Conservation (phyloP, 805 yeast genomes). For the Candida schatavii region DNA sequence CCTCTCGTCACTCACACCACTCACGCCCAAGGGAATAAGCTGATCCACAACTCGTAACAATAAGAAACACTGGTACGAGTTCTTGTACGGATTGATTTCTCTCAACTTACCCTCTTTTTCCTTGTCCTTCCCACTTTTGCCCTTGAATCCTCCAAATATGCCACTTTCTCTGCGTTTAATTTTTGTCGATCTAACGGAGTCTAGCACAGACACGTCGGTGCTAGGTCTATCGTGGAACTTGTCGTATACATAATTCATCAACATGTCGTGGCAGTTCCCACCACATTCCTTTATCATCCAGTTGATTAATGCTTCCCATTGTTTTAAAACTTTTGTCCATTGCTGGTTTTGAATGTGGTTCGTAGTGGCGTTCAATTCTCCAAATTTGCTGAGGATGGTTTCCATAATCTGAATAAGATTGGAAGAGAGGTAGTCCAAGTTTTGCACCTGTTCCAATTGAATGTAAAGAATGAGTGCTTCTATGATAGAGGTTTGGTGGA, state of each 20-base stretch:
- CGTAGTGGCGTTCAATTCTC: slow-evolving; percentile 15
- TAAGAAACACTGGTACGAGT: slow-evolving; percentile 32
- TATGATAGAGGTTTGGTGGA: slow-evolving; percentile 28
- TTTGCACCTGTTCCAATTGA: slow-evolving; percentile 40
- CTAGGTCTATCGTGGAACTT: slow-evolving; percentile 19
- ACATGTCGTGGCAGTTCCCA: slow-evolving; percentile 33
- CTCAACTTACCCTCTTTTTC: slow-evolving; percentile 15
- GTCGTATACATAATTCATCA: slow-evolving; percentile 27
- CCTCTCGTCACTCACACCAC: slow-evolving; percentile 17
- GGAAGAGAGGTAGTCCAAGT: slow-evolving; percentile 31
- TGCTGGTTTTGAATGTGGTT: slow-evolving; percentile 29
- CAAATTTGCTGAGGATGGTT: slow-evolving; percentile 27
- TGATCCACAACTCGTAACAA: slow-evolving; percentile 27
- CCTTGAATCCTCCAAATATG: slow-evolving; percentile 24
- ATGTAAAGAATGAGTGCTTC: slow-evolving; percentile 35
- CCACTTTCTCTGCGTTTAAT: slow-evolving; percentile 21
- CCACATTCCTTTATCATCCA: slow-evolving; percentile 37
- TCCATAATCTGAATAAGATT: slow-evolving; percentile 28
- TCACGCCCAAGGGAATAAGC: slow-evolving; percentile 35
- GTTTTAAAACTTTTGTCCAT: slow-evolving; percentile 29
- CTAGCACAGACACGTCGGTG: background rate
- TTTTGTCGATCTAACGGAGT: slow-evolving; percentile 2
- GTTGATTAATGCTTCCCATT: slow-evolving; percentile 27
- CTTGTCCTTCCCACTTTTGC: slow-evolving; percentile 15
- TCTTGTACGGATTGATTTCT: slow-evolving; percentile 28